Evolutionary conservation across 331 rosid genomes (phyloP).

Genomic region (Cucumis variabilis): DNA sequence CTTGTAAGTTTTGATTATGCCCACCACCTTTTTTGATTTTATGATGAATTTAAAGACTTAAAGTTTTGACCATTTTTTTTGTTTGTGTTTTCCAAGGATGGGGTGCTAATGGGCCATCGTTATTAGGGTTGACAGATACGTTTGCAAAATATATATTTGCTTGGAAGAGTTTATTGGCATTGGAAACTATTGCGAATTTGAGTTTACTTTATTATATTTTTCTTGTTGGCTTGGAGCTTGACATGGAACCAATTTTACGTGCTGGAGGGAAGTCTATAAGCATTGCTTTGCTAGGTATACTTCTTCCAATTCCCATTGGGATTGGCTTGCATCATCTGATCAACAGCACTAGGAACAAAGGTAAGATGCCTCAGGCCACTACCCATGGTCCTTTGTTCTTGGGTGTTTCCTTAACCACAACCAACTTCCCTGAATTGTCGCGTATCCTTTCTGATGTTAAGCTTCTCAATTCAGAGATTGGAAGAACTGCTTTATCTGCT

Average conservation of each 20-base stretch:
- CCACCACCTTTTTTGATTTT: not conserved
- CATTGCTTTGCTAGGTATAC: slow-evolving; percentile 43
- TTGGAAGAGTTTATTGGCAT: slow-evolving; percentile 32
- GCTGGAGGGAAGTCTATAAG: slow-evolving; percentile 47
- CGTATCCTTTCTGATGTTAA: slow-evolving; percentile 58
- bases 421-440: slow-evolving; percentile 69
- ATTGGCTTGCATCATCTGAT: slow-evolving; percentile 44
- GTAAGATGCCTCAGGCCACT: not conserved
- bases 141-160: slow-evolving; percentile 24
- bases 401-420: slow-evolving; percentile 61
- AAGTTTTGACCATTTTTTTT: not conserved
- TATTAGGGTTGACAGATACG: slow-evolving; percentile 30
- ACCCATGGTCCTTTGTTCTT: slow-evolving; percentile 51
- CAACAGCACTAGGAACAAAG: not conserved
- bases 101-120: slow-evolving; percentile 55
- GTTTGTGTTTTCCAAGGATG: slow-evolving; percentile 47
- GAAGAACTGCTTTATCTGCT: slow-evolving; percentile 42
- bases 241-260: slow-evolving; percentile 47
- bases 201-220: slow-evolving; percentile 69
- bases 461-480: slow-evolving; percentile 52
- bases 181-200: slow-evolving; percentile 59
- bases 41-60: not conserved
- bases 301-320: slow-evolving; percentile 53
- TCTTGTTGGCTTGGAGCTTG: slow-evolving; percentile 67
- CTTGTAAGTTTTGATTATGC: slow-evolving; percentile 44